Base-by-base conservation (phyloP, 2,329 filamentous ascomycete genomes). In the Verticillium zaregamsianum region DNA sequence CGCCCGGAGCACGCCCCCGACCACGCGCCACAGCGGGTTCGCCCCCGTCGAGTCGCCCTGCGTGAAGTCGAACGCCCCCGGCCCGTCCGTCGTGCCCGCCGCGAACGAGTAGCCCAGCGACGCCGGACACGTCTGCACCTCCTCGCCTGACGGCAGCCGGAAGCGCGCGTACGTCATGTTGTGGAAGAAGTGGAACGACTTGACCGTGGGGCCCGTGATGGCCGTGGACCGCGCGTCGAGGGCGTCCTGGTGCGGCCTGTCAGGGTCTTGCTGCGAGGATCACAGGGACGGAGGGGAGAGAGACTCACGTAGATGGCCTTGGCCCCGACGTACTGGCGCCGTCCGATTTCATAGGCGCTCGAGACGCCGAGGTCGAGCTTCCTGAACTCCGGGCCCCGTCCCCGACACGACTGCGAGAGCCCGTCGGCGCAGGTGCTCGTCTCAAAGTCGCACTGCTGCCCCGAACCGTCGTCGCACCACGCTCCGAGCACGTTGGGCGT, bases 91-190 rank as follows among this genome's bases (percentile, higher is more conserved):
- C 0, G 94, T 98, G 12, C 94, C 94, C 1, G 91, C 94, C 0
- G 94, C 94, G 72, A 98, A 98, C 0, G 91, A 93, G 72, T 95
- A 96, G 6, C 94, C 94, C 63, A 98, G 79, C 0, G 93, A 92
- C 0, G 93, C 93, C 3, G 93, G 89, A 68, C 94, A 98, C 0
- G 93, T 96, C 58, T 78, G 81, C 7, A 88, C 90, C 33, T 77
- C 77, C 3, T 86, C 86, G 55, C 91, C 90, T 67, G 96, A 92
- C 0, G 88, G 83, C 1, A 93, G 86, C 3, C 78, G 74, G 70
- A 97, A 96, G 0, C 82, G 82, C 72, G 88, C 95, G 68, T 85
- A 86, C 5, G 88, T 86, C 80, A 97, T 89, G 73, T 97, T 86
- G 64, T 92, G 87, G 72, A 93, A 97, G 15, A 89, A 90, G 74